Percentiles rank a stretch among this genome's conserved stretches.
These are phyloP conservation scores for Avena insularis DNA, from an alignment of 176 grass and related monocot genomes.

Conservation along the genomic window DNA sequence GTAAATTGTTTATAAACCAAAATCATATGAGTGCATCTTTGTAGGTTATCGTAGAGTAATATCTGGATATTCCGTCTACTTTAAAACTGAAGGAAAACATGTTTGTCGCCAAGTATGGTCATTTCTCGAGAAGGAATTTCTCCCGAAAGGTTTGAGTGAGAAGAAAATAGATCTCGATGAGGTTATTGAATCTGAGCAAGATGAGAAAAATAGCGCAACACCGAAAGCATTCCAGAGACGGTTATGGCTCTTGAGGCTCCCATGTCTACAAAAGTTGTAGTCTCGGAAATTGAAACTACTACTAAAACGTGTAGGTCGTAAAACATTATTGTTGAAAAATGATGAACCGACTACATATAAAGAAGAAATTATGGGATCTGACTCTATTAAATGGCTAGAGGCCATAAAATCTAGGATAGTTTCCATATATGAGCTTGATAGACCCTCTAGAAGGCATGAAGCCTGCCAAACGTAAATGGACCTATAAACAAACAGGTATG, in stretches of 20 bases:
- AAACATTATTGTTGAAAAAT: neutral
- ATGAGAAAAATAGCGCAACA: neutral
- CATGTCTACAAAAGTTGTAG: too few species aligned
- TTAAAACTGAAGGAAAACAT: neutral
- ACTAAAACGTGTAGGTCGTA: neutral
- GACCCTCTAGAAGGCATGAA: neutral
- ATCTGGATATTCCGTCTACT: too few species aligned
- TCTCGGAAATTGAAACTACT: neutral
- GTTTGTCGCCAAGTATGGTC: neutral
- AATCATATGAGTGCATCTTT: too few species aligned
- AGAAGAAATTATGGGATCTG: neutral
- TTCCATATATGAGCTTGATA: too few species aligned
- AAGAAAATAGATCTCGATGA: neutral
- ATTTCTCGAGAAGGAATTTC: neutral
- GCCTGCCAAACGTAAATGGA: neutral
- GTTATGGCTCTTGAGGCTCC: too few species aligned
- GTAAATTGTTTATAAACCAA: too few species aligned
- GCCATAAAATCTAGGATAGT: neutral
- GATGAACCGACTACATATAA: neutral
- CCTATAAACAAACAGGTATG: neutral
- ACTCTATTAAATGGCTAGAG: neutral
- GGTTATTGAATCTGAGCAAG: neutral
- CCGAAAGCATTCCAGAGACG: neutral
- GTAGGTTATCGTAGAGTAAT: too few species aligned
- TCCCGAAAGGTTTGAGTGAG: neutral